These are phyloP conservation scores for Pueraria montana DNA, from an alignment of 306 rosid species.

Conservation along the genomic window DNA sequence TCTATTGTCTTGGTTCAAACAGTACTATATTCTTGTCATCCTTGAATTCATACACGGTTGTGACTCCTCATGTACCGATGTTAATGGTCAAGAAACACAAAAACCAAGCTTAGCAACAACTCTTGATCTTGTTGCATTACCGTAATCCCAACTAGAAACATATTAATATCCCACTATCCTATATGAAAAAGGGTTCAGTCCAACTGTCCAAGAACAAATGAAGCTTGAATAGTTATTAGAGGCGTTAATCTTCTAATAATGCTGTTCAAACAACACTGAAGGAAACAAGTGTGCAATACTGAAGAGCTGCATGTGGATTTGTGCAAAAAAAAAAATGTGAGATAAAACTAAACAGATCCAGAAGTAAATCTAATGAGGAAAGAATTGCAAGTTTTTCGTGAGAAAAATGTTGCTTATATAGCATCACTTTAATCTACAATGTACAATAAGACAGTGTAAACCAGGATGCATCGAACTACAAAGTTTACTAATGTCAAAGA, in stretches of 20 bases:
- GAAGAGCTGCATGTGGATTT: background rate
- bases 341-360: background rate
- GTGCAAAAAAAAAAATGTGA: background rate
- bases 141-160: background rate
- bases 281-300: background rate
- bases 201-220: constrained; percentile 33
- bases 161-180: constrained; percentile 3
- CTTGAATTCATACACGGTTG: background rate
- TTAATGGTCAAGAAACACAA: background rate
- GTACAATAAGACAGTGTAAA: constrained; percentile 21
- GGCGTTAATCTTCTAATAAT: constrained; percentile 10
- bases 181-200: constrained; percentile 14
- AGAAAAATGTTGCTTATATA: background rate
- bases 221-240: background rate
- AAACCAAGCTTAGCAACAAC: constrained; percentile 21
- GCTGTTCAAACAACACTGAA: constrained; percentile 1
- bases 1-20: background rate
- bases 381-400: background rate
- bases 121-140: background rate
- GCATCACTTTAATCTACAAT: constrained; percentile 37
- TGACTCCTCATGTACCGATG: constrained; percentile 16
- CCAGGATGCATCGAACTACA: constrained; percentile 22
- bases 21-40: background rate
- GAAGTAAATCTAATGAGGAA: background rate
- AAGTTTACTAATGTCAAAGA: background rate